Percentiles rank a stretch among this genome's conserved stretches.
Evolutionary conservation across 441 rosid species (phyloP).

Genomic region (Erodium texanum): DNA sequence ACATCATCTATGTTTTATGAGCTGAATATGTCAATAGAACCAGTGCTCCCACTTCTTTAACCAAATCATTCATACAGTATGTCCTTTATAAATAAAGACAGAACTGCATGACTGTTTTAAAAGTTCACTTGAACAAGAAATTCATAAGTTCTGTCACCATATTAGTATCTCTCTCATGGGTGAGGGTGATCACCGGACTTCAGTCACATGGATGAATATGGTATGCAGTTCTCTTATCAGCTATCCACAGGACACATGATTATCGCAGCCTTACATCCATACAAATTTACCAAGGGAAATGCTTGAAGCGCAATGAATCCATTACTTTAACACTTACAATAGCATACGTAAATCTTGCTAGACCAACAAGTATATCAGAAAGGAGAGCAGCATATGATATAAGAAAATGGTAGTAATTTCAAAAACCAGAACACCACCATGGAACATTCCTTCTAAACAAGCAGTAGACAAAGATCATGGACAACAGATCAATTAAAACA

Average conservation of each 20-base stretch:
- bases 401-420: neutral
- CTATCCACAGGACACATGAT: neutral
- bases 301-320: neutral
- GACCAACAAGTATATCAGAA: neutral
- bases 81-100: neutral
- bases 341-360: neutral
- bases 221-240: neutral
- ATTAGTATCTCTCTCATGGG: neutral
- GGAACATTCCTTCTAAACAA: conserved; percentile 1
- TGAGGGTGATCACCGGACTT: neutral
- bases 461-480: neutral
- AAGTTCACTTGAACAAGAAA: neutral
- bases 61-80: neutral
- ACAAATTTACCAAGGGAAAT: neutral
- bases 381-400: neutral
- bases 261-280: neutral
- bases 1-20: neutral
- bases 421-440: neutral
- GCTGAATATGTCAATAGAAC: neutral
- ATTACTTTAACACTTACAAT: neutral
- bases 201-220: neutral
- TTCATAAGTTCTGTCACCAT: neutral
- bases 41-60: neutral
- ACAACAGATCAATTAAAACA: neutral
- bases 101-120: neutral